A percentile compares a stretch with the other conserved stretches of the same genome.
Conservation (phyloP, 495 filamentous ascomycete genomes). For the Penicillium paxilli region DNA sequence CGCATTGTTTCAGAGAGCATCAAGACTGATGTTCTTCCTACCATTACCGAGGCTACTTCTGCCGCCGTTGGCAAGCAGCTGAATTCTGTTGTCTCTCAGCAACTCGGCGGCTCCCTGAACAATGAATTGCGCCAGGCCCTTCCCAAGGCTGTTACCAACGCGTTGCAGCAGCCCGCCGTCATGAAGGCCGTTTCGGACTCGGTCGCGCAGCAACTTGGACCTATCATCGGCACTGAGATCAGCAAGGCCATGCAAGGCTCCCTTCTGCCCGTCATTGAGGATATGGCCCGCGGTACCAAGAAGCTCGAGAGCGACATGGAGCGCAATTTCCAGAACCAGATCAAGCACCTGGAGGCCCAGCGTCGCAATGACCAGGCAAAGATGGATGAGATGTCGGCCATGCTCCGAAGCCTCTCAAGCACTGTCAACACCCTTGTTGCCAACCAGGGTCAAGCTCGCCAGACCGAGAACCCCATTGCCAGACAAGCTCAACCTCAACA, state of each 20-base stretch:
- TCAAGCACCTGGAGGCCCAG: slow-evolving; percentile 66
- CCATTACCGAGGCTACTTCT: slow-evolving; percentile 49
- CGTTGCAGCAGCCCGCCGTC: slow-evolving; percentile 68
- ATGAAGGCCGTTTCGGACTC: slow-evolving; percentile 70
- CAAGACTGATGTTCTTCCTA: slow-evolving; percentile 61
- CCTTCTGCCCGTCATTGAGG: slow-evolving; percentile 65
- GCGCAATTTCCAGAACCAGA: slow-evolving; percentile 58
- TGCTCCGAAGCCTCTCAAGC: slow-evolving; percentile 69
- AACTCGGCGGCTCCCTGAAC: slow-evolving; percentile 49
- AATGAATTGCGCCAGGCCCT: slow-evolving; percentile 55
- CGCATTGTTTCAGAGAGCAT: slow-evolving; percentile 70
- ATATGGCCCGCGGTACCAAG: slow-evolving; percentile 57
- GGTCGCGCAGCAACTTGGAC: slow-evolving; percentile 61
- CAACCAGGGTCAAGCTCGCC: slow-evolving; percentile 55
- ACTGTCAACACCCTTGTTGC: slow-evolving; percentile 71
- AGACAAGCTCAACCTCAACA: neutral
- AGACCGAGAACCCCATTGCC: slow-evolving; percentile 39
- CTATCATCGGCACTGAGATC: slow-evolving; percentile 69
- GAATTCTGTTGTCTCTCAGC: slow-evolving; percentile 48
- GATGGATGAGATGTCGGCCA: slow-evolving; percentile 76
- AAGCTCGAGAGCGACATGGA: slow-evolving; percentile 67
- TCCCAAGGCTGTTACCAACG: slow-evolving; percentile 55
- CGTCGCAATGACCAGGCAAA: slow-evolving; percentile 70
- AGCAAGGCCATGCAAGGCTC: slow-evolving; percentile 57
- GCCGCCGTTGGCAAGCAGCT: slow-evolving; percentile 62